Evolutionary conservation across 2,329 filamentous ascomycete genomes (phyloP).

Genomic region (Metarhizium album): DNA sequence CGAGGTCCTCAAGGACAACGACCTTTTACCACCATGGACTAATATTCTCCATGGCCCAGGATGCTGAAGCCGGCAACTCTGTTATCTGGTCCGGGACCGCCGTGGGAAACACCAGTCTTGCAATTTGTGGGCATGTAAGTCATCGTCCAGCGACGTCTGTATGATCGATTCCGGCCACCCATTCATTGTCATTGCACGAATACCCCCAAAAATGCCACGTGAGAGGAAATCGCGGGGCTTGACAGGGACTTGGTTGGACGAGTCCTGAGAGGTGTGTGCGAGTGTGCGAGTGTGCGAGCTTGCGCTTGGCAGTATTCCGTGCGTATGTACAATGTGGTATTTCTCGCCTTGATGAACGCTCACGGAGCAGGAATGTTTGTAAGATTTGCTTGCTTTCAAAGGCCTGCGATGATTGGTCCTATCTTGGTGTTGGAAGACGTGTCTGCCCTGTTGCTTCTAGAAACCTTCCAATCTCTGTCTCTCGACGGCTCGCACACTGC

Average conservation of each 20-base stretch:
- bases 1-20: too few relatives aligned
- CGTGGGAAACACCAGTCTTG: neutral
- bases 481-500: neutral
- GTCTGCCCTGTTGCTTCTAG: neutral
- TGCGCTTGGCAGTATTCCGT: too few relatives aligned
- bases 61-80: too few relatives aligned
- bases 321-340: too few relatives aligned
- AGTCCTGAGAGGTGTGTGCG: neutral
- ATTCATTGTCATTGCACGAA: slow-evolving; percentile 9
- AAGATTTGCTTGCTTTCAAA: neutral
- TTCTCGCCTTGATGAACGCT: too few relatives aligned
- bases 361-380: neutral
- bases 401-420: too few relatives aligned
- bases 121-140: neutral
- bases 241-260: slow-evolving; percentile 6
- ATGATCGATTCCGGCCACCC: slow-evolving; percentile 5
- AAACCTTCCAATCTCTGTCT: neutral
- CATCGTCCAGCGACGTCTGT: neutral
- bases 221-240: slow-evolving; percentile 9
- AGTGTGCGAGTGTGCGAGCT: neutral
- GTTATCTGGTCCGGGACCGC: too few relatives aligned
- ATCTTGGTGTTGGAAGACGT: neutral
- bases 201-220: slow-evolving; percentile 8
- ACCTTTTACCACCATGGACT: too few relatives aligned
- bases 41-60: too few relatives aligned